Evolutionary conservation across 805 yeast genomes (phyloP).

Genomic region (Wickerhamomyces sydowiorum): DNA sequence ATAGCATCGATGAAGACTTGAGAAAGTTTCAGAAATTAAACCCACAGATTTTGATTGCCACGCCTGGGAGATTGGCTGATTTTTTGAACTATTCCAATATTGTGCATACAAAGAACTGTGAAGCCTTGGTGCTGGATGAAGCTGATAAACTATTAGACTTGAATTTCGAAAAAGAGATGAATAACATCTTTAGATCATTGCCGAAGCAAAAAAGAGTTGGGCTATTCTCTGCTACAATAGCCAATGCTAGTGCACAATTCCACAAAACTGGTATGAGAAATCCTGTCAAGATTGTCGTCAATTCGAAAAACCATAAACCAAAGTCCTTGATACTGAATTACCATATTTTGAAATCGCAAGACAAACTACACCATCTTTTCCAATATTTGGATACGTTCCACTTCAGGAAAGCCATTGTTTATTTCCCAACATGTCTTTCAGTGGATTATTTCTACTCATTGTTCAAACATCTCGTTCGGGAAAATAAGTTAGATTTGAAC

Average conservation of each 20-base stretch:
- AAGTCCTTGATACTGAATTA: constrained; percentile 57
- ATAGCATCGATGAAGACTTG: constrained; percentile 65
- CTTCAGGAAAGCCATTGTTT: constrained; percentile 80
- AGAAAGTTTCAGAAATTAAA: constrained; percentile 43
- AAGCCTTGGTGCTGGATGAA: constrained; percentile 80
- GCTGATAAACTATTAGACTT: constrained; percentile 85
- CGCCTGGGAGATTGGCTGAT: constrained; percentile 87
- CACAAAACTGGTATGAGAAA: constrained; percentile 89
- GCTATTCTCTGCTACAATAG: constrained; percentile 87
- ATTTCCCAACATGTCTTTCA: constrained; percentile 84
- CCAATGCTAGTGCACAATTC: constrained; percentile 71
- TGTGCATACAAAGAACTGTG: constrained; percentile 60
- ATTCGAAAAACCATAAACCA: constrained; percentile 51
- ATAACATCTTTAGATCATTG: constrained; percentile 55
- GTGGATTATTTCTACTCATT: constrained; percentile 73
- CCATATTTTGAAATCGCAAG: constrained; percentile 49
- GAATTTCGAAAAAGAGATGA: constrained; percentile 66
- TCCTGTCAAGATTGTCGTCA: constrained; percentile 84
- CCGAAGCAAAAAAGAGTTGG: constrained; percentile 96
- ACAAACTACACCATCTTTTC: constrained; percentile 56
- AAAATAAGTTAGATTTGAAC: constrained; percentile 26
- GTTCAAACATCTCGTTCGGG: constrained; percentile 34
- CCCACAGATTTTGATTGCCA: constrained; percentile 81
- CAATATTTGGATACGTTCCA: constrained; percentile 45
- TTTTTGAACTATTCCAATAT: constrained; percentile 47